phyloP scores from a whole-genome alignment of 768 basidiomycete genomes.

The Filobasidium floriforme region DNA sequence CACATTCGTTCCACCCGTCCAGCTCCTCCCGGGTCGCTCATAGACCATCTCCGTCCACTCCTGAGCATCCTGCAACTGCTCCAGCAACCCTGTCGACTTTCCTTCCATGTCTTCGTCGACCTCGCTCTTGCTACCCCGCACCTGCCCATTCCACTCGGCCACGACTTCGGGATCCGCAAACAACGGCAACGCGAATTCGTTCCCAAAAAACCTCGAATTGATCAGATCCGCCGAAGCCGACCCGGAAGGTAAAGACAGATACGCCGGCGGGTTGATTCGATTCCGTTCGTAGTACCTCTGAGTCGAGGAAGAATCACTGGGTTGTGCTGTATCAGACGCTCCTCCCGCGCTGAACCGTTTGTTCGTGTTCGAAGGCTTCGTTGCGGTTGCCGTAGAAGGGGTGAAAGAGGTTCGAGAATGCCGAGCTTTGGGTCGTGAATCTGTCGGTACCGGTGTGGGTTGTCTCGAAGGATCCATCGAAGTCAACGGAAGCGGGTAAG shows the following conservation, averaged over 20 bases:
- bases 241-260: slow-evolving; percentile 4
- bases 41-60: slow-evolving; percentile 7
- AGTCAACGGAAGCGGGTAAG: slow-evolving; percentile 16
- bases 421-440: background rate
- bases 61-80: background rate
- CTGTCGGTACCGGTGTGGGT: background rate
- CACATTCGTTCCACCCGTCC: no score
- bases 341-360: background rate
- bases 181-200: slow-evolving; percentile 29
- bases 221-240: slow-evolving; percentile 30
- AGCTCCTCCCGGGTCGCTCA: background rate
- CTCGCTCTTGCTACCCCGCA: background rate
- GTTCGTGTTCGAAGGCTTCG: background rate
- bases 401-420: background rate
- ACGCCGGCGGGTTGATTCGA: slow-evolving; percentile 11
- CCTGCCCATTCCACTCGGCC: background rate
- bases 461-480: slow-evolving; percentile 12
- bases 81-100: background rate
- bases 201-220: slow-evolving; percentile 30
- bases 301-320: background rate
- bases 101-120: background rate
- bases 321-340: background rate
- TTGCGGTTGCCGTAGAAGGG: slow-evolving; percentile 3
- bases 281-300: slow-evolving; percentile 7
- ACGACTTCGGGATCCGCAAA: background rate